These are phyloP conservation scores for Ceriops zippeliana DNA, from an alignment of 345 rosid genomes.

Conservation along the genomic window DNA sequence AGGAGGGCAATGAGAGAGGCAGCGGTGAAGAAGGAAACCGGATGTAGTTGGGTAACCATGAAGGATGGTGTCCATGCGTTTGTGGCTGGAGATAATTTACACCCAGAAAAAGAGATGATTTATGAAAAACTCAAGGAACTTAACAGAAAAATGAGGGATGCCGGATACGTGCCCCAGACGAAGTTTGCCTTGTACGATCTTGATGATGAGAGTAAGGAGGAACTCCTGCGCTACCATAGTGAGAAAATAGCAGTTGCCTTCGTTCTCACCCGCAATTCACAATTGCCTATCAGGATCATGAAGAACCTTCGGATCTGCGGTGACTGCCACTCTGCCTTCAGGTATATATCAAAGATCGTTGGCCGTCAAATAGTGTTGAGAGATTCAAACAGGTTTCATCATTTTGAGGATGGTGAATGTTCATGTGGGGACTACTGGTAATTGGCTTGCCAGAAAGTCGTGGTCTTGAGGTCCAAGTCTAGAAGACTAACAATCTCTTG, in stretches of 20 bases:
- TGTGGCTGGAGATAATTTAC: conserved; percentile 73
- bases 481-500: too few relatives aligned
- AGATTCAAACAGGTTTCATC: conserved; percentile 91
- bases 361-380: conserved; percentile 58
- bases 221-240: conserved; percentile 74
- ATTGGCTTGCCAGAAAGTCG: background rate
- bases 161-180: conserved; percentile 74
- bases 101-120: conserved; percentile 57
- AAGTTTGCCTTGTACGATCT: conserved; percentile 73
- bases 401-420: conserved; percentile 69
- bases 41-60: conserved; percentile 95
- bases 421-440: conserved; percentile 88
- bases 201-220: conserved; percentile 82
- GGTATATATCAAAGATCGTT: conserved; percentile 68
- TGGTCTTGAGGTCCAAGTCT: too few relatives aligned
- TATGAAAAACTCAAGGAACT: conserved; percentile 72
- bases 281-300: conserved; percentile 80
- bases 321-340: conserved; percentile 80
- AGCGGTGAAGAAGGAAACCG: conserved; percentile 81
- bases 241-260: conserved; percentile 88
- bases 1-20: conserved; percentile 73
- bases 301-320: conserved; percentile 87
- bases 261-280: conserved; percentile 55
- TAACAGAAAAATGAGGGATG: conserved; percentile 64
- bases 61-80: conserved; percentile 85